Conservation (phyloP, 2,329 filamentous ascomycete species). For the Didymella keratinophila region DNA sequence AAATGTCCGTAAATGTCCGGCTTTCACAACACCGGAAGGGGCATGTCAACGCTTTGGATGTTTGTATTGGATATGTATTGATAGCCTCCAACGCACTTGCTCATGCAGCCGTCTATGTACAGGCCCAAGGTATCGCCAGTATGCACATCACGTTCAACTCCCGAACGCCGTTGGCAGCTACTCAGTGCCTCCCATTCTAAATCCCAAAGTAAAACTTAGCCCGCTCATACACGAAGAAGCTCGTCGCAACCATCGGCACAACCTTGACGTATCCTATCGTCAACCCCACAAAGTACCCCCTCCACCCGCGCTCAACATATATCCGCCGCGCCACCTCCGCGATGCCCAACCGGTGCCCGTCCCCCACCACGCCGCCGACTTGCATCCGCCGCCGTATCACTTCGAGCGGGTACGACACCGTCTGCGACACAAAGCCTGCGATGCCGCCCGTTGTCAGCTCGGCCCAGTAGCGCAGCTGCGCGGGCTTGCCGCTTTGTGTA, state of each 20-base stretch:
- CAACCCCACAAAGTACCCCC: constrained; percentile 90
- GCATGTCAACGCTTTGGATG: not conserved
- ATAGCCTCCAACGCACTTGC: constrained; percentile 11
- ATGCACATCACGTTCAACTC: not conserved
- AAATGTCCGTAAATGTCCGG: too few species aligned
- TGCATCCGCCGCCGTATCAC: constrained; percentile 94
- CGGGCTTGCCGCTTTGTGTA: constrained; percentile 63
- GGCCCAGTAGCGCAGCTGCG: constrained; percentile 82
- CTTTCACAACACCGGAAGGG: too few species aligned
- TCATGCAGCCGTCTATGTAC: constrained; percentile 16
- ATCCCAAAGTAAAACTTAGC: constrained; percentile 65
- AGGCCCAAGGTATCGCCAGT: constrained; percentile 1
- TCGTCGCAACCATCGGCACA: constrained; percentile 82
- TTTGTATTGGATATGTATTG: not conserved
- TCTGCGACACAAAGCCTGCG: constrained; percentile 89
- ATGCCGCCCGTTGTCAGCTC: constrained; percentile 85
- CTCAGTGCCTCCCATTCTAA: not conserved
- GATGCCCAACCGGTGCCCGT: constrained; percentile 81
- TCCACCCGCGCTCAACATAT: constrained; percentile 74
- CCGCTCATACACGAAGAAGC: constrained; percentile 73
- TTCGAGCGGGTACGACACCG: constrained; percentile 90
- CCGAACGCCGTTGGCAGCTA: not conserved
- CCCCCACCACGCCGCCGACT: constrained; percentile 91
- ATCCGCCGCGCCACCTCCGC: constrained; percentile 80
- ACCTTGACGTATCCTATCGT: constrained; percentile 96